Evolutionary conservation across 1,284 basidiomycete genomes (phyloP).

Genomic region (Rhodotorula sp.): DNA sequence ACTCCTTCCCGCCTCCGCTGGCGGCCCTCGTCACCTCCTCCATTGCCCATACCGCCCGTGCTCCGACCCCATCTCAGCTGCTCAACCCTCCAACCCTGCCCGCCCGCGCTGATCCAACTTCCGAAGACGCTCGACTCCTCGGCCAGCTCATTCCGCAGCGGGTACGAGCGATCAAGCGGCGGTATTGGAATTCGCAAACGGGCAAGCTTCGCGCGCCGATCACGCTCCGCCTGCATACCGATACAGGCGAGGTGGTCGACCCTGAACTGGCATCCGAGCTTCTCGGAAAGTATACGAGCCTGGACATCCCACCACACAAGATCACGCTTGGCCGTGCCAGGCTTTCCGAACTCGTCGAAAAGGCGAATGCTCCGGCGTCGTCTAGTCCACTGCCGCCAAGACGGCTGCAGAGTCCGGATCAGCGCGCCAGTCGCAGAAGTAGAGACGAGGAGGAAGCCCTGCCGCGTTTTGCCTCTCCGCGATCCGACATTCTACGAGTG

Average conservation of each 20-base stretch:
- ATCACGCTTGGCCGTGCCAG: neutral
- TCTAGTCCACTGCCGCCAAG: constrained; percentile 22
- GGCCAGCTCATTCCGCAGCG: constrained; percentile 68
- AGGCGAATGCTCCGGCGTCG: neutral
- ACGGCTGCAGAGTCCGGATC: constrained; percentile 10
- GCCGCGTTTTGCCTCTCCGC: too few relatives aligned
- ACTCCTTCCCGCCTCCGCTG: constrained; percentile 52
- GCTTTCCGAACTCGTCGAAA: constrained; percentile 14
- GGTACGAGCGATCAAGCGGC: constrained; percentile 67
- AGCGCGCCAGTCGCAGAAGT: neutral
- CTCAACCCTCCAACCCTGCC: constrained; percentile 60
- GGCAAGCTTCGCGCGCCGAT: constrained; percentile 53
- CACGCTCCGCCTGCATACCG: constrained; percentile 4
- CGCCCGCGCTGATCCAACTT: constrained; percentile 57
- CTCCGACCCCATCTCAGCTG: constrained; percentile 53
- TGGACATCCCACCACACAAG: neutral
- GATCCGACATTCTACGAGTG: neutral
- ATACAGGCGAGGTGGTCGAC: neutral
- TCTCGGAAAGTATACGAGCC: neutral
- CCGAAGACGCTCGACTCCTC: constrained; percentile 60
- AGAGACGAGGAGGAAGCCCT: neutral
- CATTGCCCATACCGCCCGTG: constrained; percentile 55
- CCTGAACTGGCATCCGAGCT: neutral
- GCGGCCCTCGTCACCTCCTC: constrained; percentile 60
- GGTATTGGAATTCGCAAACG: constrained; percentile 60